A percentile compares a stretch with the other conserved stretches of the same genome.
Evolutionary conservation across 257 asterid genomes (phyloP).

Genomic region (Forsythia viridissima): DNA sequence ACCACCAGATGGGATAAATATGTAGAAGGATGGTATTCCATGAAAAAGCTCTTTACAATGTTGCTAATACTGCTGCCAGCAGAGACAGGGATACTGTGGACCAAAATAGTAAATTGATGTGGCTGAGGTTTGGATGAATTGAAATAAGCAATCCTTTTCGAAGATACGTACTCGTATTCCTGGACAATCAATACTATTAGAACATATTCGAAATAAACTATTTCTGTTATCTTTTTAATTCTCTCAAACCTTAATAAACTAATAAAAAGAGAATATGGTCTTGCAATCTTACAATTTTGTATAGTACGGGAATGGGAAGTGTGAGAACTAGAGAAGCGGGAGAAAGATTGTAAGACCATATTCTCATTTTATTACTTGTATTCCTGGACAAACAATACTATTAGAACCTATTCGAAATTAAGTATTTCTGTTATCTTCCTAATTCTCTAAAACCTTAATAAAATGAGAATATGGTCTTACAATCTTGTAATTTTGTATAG

Average conservation of each 20-base stretch:
- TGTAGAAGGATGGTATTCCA: conserved; percentile 35
- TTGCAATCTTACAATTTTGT: neutral
- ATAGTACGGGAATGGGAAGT: neutral
- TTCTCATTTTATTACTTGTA: neutral
- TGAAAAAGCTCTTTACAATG: conserved; percentile 33
- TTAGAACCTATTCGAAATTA: conserved; percentile 8
- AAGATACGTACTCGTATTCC: conserved; percentile 24
- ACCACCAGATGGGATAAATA: conserved; percentile 45
- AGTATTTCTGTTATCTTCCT: conserved; percentile 10
- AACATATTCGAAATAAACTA: neutral
- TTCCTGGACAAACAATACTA: conserved; percentile 16
- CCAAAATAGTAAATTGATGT: conserved; percentile 40
- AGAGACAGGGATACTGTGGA: conserved; percentile 41
- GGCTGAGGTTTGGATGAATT: conserved; percentile 30
- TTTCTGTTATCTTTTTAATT: conserved; percentile 19
- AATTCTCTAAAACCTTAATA: conserved; percentile 26
- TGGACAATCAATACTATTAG: conserved; percentile 8
- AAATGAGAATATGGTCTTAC: neutral
- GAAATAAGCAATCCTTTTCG: conserved; percentile 28
- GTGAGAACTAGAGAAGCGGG: neutral
- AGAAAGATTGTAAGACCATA: neutral
- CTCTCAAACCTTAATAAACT: conserved; percentile 25
- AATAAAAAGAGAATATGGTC: neutral
- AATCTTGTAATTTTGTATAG: neutral
- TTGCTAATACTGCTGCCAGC: conserved; percentile 25